phyloP scores from a whole-genome alignment of 129 eudicot species.

The Pulicaria dysenterica region DNA sequence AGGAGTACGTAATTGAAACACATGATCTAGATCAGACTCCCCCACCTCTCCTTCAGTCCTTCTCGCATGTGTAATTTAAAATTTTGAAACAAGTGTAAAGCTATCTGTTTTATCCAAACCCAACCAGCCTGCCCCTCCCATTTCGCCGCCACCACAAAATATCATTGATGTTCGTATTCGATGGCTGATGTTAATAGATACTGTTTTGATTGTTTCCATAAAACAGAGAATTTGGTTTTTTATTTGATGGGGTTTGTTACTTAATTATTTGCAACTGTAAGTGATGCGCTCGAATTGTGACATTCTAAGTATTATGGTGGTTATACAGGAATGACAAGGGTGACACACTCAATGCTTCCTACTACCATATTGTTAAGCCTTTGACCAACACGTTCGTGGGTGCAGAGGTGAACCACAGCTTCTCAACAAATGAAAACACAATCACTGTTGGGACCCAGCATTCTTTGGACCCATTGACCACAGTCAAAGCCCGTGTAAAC shows the following conservation, averaged over 20 bases:
- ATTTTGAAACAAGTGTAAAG: not conserved
- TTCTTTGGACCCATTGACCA: conserved; percentile 68
- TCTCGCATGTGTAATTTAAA: not conserved
- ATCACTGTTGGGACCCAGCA: conserved; percentile 78
- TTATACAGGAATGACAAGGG: conserved; percentile 78
- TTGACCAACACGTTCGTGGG: conserved; percentile 81
- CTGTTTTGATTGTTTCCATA: not conserved
- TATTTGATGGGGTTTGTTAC: not conserved
- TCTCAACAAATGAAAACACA: conserved; percentile 81
- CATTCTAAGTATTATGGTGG: not conserved
- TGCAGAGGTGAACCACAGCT: conserved; percentile 85
- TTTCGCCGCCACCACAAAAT: not conserved
- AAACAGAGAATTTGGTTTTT: not conserved
- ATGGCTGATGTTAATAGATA: not conserved
- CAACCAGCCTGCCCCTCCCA: not conserved
- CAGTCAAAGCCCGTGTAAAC: conserved; percentile 72
- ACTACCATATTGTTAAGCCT: conserved; percentile 76
- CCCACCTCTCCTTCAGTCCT: not conserved
- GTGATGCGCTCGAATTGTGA: not conserved
- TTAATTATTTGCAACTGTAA: not conserved
- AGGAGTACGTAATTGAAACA: not conserved
- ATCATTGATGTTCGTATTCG: not conserved
- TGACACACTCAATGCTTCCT: conserved; percentile 70
- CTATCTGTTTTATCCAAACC: not conserved
- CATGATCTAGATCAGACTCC: not conserved